These are phyloP conservation scores for Murraya paniculata DNA, from an alignment of 345 rosid genomes.

Conservation along the genomic window DNA sequence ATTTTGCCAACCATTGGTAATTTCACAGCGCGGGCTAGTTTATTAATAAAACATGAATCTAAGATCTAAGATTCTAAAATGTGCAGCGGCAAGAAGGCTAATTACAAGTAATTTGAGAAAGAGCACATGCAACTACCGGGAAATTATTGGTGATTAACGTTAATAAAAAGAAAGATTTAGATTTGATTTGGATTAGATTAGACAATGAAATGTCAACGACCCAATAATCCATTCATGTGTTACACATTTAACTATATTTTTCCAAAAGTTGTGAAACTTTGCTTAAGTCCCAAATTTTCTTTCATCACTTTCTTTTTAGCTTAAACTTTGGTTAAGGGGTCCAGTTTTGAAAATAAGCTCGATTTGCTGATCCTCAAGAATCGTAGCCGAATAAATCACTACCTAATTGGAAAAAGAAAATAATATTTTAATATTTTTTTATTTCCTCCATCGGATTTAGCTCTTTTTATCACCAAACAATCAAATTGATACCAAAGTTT, in stretches of 20 bases:
- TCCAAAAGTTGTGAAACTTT: background rate
- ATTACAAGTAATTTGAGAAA: conserved; percentile 18
- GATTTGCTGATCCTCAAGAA: conserved; percentile 16
- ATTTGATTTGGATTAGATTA: background rate
- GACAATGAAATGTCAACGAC: conserved; percentile 31
- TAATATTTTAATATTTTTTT: background rate
- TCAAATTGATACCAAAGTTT: background rate
- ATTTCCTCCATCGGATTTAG: background rate
- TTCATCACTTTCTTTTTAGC: background rate
- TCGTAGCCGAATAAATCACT: conserved; percentile 9
- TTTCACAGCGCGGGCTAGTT: background rate
- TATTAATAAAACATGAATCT: background rate
- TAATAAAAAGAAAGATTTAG: background rate
- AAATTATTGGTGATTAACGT: background rate
- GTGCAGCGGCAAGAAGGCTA: conserved; percentile 1
- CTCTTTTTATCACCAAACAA: background rate
- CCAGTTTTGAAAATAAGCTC: background rate
- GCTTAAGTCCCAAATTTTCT: conserved; percentile 7
- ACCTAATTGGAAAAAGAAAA: background rate
- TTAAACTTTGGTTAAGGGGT: background rate
- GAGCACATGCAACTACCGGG: conserved; percentile 23
- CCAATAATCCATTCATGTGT: conserved; percentile 10
- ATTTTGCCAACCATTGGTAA: background rate
- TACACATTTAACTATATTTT: background rate
- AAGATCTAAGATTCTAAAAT: conserved; percentile 29